phyloP scores from a whole-genome alignment of 2,329 filamentous ascomycete genomes.

The Aureobasidium mangrovei region DNA sequence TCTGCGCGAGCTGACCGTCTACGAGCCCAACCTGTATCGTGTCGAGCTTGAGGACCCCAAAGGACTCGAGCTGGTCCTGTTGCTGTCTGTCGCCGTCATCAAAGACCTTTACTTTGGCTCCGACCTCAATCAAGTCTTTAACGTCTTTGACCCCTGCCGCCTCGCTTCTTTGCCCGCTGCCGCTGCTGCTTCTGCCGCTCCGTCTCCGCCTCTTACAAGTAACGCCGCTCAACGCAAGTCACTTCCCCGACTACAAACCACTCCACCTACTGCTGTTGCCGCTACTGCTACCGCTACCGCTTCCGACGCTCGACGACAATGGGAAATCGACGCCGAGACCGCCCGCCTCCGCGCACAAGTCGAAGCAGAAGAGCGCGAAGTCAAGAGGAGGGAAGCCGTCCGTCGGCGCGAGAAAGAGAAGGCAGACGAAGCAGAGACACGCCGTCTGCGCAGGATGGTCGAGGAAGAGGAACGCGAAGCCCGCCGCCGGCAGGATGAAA shows the following conservation, averaged over 20 bases:
- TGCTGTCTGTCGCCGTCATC: constrained; percentile 52
- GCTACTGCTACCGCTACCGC: constrained; percentile 14
- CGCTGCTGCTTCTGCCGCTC: constrained; percentile 12
- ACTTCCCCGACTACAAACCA: constrained; percentile 23
- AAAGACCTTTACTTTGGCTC: constrained; percentile 51
- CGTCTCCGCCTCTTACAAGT: constrained; percentile 16
- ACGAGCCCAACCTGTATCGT: constrained; percentile 83
- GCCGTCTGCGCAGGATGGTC: constrained; percentile 56
- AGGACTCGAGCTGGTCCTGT: constrained; percentile 75
- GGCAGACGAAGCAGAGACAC: constrained; percentile 50
- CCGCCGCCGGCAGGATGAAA: constrained; percentile 42
- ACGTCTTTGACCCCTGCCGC: constrained; percentile 47
- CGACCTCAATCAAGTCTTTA: constrained; percentile 67
- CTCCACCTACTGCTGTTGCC: constrained; percentile 8
- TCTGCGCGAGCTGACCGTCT: constrained; percentile 72
- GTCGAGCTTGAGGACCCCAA: constrained; percentile 93
- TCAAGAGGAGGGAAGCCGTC: constrained; percentile 33
- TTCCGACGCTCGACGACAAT: constrained; percentile 44
- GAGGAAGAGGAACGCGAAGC: constrained; percentile 57
- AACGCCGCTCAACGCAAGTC: constrained; percentile 20
- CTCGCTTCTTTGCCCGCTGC: constrained; percentile 20
- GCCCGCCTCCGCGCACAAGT: constrained; percentile 36
- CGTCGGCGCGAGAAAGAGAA: constrained; percentile 48
- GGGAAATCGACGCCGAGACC: constrained; percentile 44
- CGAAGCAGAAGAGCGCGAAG: constrained; percentile 34